A percentile compares a stretch with the other conserved stretches of the same genome.
These are phyloP conservation scores for Isoetes taiwanensis DNA, from an alignment of 75 land plant genomes.

Conservation along the genomic window DNA sequence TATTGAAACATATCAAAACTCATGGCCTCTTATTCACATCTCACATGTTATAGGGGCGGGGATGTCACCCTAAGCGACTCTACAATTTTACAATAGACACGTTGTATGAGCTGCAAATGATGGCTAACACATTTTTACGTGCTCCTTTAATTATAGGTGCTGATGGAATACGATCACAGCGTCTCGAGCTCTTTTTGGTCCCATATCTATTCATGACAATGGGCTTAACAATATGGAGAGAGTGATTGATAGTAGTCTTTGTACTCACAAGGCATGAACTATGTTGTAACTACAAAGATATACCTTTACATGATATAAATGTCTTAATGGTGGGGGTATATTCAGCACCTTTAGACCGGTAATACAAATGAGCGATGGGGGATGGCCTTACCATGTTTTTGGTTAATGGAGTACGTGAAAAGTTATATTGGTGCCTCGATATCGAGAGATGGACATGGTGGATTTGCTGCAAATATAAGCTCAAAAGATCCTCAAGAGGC, in stretches of 20 bases:
- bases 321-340: conserved; percentile 21
- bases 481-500: conserved; percentile 23
- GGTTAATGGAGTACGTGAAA: conserved; percentile 28
- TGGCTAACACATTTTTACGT: conserved; percentile 25
- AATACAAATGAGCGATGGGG: too few species aligned
- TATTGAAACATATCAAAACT: too few species aligned
- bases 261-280: conserved; percentile 25
- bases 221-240: conserved; percentile 41
- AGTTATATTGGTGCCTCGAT: conserved; percentile 38
- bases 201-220: conserved; percentile 29
- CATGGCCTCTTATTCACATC: too few species aligned
- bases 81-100: too few species aligned
- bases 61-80: too few species aligned
- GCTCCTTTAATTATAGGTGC: conserved; percentile 44
- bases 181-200: conserved; percentile 20
- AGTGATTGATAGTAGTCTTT: conserved; percentile 24
- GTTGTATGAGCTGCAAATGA: too few species aligned
- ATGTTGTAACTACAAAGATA: too few species aligned
- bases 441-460: conserved; percentile 25
- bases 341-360: too few species aligned
- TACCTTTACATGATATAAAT: too few species aligned
- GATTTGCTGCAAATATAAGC: conserved; percentile 23
- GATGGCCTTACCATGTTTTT: conserved; percentile 31
- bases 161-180: conserved; percentile 38
- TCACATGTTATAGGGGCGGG: too few species aligned